These are phyloP conservation scores for Aspergillus transmontanensis DNA, from an alignment of 2,329 filamentous ascomycete genomes.

Conservation along the genomic window DNA sequence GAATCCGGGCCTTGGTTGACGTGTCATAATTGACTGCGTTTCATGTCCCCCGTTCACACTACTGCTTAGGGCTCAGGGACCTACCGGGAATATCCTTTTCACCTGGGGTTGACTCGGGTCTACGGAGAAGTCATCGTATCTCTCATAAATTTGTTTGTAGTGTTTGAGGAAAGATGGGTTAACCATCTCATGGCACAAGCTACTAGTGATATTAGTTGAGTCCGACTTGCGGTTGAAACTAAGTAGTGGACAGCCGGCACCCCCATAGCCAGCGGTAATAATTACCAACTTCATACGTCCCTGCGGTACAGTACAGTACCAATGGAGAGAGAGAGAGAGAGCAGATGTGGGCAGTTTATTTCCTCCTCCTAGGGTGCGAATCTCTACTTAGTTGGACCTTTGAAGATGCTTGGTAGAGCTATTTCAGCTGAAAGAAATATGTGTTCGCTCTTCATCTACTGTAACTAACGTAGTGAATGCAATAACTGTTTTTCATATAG, in stretches of 20 bases:
- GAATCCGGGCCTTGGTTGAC: slow-evolving; percentile 20
- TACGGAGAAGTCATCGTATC: background rate
- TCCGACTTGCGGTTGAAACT: slow-evolving; percentile 12
- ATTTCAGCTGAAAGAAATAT: background rate
- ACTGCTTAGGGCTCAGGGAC: background rate
- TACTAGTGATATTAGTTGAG: background rate
- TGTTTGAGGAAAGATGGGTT: background rate
- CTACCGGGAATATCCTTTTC: background rate
- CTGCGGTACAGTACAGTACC: background rate
- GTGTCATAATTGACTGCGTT: slow-evolving; percentile 18
- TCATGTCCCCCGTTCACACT: background rate
- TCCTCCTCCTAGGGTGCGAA: background rate
- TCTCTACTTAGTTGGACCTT: background rate
- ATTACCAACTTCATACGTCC: slow-evolving; percentile 5
- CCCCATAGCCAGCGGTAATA: slow-evolving; percentile 6
- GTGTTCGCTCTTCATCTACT: background rate
- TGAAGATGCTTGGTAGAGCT: background rate
- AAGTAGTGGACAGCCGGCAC: slow-evolving; percentile 11
- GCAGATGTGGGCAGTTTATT: slow-evolving; percentile 3
- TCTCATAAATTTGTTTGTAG: background rate
- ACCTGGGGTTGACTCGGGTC: background rate
- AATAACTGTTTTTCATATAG: background rate
- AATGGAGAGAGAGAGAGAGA: background rate
- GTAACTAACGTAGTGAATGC: background rate
- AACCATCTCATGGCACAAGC: background rate